A percentile compares a stretch with the other conserved stretches of the same genome.
These are phyloP conservation scores for Trifolium dubium DNA, from an alignment of 306 rosid genomes.

Conservation along the genomic window DNA sequence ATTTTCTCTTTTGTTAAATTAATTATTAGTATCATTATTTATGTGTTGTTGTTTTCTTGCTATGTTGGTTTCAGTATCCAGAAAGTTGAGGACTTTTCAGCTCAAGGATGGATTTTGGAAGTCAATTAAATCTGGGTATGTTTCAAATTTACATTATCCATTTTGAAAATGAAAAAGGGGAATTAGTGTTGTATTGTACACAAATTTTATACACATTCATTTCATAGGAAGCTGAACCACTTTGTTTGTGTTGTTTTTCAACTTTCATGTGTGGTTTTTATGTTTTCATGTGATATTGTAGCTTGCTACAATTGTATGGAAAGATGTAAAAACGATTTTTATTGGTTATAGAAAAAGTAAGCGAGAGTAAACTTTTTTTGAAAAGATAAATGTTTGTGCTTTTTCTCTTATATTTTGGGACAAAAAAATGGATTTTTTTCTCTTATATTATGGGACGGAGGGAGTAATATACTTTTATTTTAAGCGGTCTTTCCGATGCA, in stretches of 20 bases:
- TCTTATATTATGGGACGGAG: too few relatives aligned
- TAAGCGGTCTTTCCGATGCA: too few relatives aligned
- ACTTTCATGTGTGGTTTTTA: constrained; percentile 12
- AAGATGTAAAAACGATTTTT: too few relatives aligned
- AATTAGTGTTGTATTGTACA: too few relatives aligned
- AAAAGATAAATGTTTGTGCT: too few relatives aligned
- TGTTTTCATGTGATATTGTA: constrained; percentile 13
- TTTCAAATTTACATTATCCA: constrained; percentile 19
- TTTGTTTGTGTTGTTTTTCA: neutral
- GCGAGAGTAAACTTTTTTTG: too few relatives aligned
- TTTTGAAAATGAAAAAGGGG: neutral
- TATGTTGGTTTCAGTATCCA: constrained; percentile 54
- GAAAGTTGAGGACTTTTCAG: constrained; percentile 57
- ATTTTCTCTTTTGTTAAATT: neutral
- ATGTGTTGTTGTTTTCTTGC: neutral
- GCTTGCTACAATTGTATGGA: neutral
- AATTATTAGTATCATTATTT: neutral
- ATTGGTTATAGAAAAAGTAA: too few relatives aligned
- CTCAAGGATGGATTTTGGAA: constrained; percentile 91
- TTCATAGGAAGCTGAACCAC: too few relatives aligned
- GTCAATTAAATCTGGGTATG: constrained; percentile 89
- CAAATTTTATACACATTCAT: too few relatives aligned
- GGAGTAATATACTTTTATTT: too few relatives aligned
- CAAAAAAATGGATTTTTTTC: too few relatives aligned
- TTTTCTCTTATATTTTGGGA: too few relatives aligned